phyloP scores from a whole-genome alignment of 2,329 filamentous ascomycete genomes.

The Mollisiaceae sp. region DNA sequence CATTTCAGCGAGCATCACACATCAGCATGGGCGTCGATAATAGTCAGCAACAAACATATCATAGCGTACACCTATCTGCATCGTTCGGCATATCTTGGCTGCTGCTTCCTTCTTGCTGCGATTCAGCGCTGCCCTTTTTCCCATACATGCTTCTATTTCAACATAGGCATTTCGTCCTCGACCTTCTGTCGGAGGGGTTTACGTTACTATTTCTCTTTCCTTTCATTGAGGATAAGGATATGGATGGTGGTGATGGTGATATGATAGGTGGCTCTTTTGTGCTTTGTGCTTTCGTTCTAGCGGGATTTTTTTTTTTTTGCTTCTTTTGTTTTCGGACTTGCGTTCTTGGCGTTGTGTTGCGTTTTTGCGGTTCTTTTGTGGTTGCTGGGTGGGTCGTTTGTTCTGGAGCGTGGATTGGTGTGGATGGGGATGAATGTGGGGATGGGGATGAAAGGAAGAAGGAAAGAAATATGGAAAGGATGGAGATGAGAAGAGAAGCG shows the following conservation, averaged over 20 bases:
- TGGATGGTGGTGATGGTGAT: not conserved
- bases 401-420: too few relatives aligned
- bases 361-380: too few relatives aligned
- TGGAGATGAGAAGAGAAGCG: too few relatives aligned
- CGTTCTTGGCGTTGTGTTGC: too few relatives aligned
- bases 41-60: slow-evolving; percentile 1
- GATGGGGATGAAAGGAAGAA: too few relatives aligned
- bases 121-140: slow-evolving; percentile 1
- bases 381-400: too few relatives aligned
- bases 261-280: not conserved
- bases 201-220: not conserved
- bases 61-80: not conserved
- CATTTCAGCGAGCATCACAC: not conserved
- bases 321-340: too few relatives aligned
- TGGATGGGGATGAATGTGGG: too few relatives aligned
- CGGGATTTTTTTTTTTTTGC: not conserved
- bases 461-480: too few relatives aligned
- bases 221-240: not conserved
- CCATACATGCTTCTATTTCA: not conserved
- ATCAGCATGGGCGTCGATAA: not conserved
- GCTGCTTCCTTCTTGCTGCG: not conserved
- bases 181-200: not conserved
- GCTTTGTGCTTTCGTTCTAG: not conserved
- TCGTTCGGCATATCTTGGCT: not conserved
- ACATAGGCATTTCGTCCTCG: not conserved